Evolutionary conservation across 2,329 filamentous ascomycete genomes (phyloP), one percentile per base, ranked within the genome.

Genomic region (Raffaelea ambrosiae): DNA sequence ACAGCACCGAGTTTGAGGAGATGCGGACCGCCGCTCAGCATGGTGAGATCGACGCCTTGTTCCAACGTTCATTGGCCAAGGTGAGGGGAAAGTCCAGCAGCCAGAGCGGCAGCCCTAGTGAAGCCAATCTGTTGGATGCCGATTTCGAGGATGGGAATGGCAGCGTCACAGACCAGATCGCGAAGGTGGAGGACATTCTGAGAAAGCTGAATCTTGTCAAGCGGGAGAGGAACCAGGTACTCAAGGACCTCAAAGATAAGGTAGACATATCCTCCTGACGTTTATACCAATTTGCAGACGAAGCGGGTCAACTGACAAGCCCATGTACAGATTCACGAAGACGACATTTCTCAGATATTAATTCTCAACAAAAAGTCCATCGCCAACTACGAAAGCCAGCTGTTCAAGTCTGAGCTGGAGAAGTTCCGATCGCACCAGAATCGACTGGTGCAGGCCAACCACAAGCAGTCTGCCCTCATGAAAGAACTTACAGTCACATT

Each of bases 311-410:
- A n/a, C n/a, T n/a, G n/a, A n/a, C n/a, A n/a, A n/a, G n/a, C n/a
- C n/a, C n/a, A n/a, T n/a, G n/a, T n/a, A n/a, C 46, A 96, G 91
- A 84, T 91, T 46, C 91, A 95, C 66, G 88, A 86, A 55, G 94
- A 98, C 60, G 94, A 98, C 59, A 98, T 98, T 54, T 96, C 90
- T 5, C 93, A 95, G 60, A 90, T 97, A 13, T 74, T 98, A 51
- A 98, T 98, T 48, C 71, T 98, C 50, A 98, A 98, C 73, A 97
- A 97, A 64, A 98, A 97, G 67, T 85, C 88, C 2, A 91, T 97
- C 59, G 78, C 88, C 19, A 95, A 88, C 59, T 91, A 93, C 59
- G 93, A 98, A 64, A 83, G 76, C 13, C 88, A 95, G 59, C 76
- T 98, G 3, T 98, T 98, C 68, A 86, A 96, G 62, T 83, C 88